Evolutionary conservation across 805 yeast genomes (phyloP).

Genomic region (Diddensiella caesifluorescens): DNA sequence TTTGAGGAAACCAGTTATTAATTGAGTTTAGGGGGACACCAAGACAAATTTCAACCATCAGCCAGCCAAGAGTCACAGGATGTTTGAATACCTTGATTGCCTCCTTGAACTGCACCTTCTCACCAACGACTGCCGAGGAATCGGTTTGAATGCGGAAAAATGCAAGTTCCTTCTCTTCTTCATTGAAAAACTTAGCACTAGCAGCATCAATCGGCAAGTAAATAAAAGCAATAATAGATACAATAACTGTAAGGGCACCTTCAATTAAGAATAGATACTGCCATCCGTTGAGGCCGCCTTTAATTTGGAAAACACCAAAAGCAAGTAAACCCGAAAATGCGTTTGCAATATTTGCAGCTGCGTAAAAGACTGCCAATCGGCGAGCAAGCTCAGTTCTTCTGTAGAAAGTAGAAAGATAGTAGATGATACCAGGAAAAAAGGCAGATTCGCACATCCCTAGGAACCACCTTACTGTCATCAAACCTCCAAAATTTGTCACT

Average conservation of each 20-base stretch:
- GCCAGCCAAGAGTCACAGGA: constrained; percentile 43
- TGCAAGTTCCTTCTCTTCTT: constrained; percentile 42
- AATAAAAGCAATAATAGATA: constrained; percentile 34
- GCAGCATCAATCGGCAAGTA: constrained; percentile 38
- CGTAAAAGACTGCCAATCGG: constrained; percentile 45
- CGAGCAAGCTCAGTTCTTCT: constrained; percentile 45
- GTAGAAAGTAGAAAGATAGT: constrained; percentile 44
- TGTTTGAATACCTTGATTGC: constrained; percentile 42
- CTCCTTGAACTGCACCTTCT: constrained; percentile 36
- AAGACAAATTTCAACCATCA: constrained; percentile 40
- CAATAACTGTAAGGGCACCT: constrained; percentile 38
- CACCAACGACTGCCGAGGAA: constrained; percentile 39
- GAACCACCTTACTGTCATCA: constrained; percentile 44
- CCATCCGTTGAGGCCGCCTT: constrained; percentile 41
- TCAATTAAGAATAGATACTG: constrained; percentile 44
- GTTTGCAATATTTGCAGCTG: constrained; percentile 49
- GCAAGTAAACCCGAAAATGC: constrained; percentile 56
- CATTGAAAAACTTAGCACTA: constrained; percentile 36
- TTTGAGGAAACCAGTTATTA: constrained; percentile 49
- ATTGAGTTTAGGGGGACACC: constrained; percentile 48
- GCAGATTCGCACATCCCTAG: constrained; percentile 51
- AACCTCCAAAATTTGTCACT: constrained; percentile 40
- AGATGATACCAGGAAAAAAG: constrained; percentile 45
- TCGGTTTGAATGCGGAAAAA: constrained; percentile 44
- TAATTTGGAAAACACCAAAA: constrained; percentile 45